These are phyloP conservation scores for Geotrichum candidum DNA, from an alignment of 1,139 yeast species.

Conservation along the genomic window DNA sequence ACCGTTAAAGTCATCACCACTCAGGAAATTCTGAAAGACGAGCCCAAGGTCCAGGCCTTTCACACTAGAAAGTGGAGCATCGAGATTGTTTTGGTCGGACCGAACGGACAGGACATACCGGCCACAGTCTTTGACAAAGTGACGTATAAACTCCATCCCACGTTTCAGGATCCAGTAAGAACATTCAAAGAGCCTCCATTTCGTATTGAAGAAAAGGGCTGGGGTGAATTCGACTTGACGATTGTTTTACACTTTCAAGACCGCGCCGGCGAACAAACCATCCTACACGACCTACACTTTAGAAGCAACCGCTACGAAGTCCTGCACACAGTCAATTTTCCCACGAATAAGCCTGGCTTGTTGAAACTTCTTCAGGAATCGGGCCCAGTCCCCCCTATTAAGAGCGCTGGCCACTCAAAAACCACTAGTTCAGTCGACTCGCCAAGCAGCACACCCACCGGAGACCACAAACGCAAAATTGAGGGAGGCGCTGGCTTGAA, in stretches of 20 bases:
- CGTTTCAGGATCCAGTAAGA: constrained; percentile 84
- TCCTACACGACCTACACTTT: constrained; percentile 87
- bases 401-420: constrained; percentile 31
- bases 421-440: constrained; percentile 39
- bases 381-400: constrained; percentile 62
- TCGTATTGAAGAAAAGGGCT: constrained; percentile 85
- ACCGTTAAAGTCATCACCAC: constrained; percentile 83
- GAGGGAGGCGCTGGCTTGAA: constrained; percentile 31
- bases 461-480: constrained; percentile 41
- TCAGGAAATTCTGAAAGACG: constrained; percentile 76
- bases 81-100: constrained; percentile 66
- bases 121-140: constrained; percentile 89
- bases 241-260: constrained; percentile 74
- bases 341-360: constrained; percentile 69
- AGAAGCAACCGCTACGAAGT: constrained; percentile 66
- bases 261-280: constrained; percentile 78
- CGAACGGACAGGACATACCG: constrained; percentile 75
- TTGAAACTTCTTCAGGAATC: constrained; percentile 69
- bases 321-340: constrained; percentile 72
- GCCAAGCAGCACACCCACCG: constrained; percentile 14
- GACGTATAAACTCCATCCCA: constrained; percentile 89
- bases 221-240: constrained; percentile 96
- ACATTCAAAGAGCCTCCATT: constrained; percentile 80
- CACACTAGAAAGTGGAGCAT: constrained; percentile 97
- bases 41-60: constrained; percentile 79